These are phyloP conservation scores for Arthrobotrys musiformis DNA, from an alignment of 2,329 filamentous ascomycete species.

Conservation along the genomic window DNA sequence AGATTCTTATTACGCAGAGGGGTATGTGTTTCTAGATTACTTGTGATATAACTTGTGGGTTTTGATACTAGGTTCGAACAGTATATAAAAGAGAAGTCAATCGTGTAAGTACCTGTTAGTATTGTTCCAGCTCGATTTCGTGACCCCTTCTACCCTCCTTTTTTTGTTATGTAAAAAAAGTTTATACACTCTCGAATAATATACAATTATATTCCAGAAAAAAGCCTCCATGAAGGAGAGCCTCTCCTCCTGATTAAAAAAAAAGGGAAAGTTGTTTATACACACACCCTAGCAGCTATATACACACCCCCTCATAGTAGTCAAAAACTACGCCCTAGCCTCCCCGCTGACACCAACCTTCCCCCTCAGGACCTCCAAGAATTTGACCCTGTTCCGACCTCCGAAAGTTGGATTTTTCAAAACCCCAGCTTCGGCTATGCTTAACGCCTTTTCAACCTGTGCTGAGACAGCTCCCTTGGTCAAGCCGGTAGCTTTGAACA, in stretches of 20 bases:
- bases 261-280: constrained; percentile 8
- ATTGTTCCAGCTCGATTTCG: too few relatives aligned
- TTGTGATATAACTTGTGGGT: too few relatives aligned
- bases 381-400: constrained; percentile 28
- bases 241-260: not conserved
- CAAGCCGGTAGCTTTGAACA: not conserved
- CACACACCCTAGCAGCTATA: constrained; percentile 9
- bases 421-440: constrained; percentile 36
- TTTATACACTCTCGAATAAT: not conserved
- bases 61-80: too few relatives aligned
- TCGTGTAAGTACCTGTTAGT: too few relatives aligned
- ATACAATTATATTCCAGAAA: not conserved
- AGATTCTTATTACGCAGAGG: too few relatives aligned
- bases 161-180: too few relatives aligned
- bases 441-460: constrained; percentile 13
- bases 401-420: constrained; percentile 47
- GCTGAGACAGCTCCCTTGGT: not conserved
- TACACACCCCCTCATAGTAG: constrained; percentile 1
- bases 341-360: constrained; percentile 27
- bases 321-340: constrained; percentile 10
- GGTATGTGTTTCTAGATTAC: too few relatives aligned
- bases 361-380: constrained; percentile 33
- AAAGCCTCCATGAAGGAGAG: not conserved
- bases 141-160: not conserved
- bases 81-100: too few relatives aligned